These are phyloP conservation scores for Botrytis medusae DNA, from an alignment of 2,329 filamentous ascomycete genomes.

Conservation along the genomic window DNA sequence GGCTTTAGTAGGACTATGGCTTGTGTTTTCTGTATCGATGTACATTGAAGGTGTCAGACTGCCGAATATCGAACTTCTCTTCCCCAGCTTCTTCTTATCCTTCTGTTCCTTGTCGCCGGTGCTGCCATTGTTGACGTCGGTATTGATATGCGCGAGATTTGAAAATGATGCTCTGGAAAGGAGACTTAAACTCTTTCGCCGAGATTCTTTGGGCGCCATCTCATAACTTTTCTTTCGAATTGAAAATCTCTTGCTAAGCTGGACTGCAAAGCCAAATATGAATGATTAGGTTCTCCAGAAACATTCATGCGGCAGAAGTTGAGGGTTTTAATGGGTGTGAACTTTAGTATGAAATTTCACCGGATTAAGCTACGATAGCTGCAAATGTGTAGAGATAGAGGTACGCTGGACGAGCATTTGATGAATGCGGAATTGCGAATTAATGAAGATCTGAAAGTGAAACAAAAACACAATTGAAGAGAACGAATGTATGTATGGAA, in stretches of 20 bases:
- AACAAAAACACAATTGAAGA: slow-evolving; percentile 5
- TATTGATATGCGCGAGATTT: slow-evolving; percentile 35
- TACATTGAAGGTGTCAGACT: slow-evolving; percentile 24
- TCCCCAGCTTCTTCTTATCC: slow-evolving; percentile 36
- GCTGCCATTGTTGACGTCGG: slow-evolving; percentile 27
- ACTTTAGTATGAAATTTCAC: slow-evolving; percentile 12
- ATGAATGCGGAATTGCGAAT: slow-evolving; percentile 13
- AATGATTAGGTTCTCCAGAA: slow-evolving; percentile 3
- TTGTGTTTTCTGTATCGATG: slow-evolving; percentile 29
- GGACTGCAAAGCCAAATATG: slow-evolving; percentile 18
- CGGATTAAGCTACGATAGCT: slow-evolving; percentile 21
- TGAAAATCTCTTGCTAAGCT: slow-evolving; percentile 18
- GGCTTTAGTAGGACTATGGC: slow-evolving; percentile 30
- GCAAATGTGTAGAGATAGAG: slow-evolving; percentile 7
- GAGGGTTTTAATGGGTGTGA: slow-evolving; percentile 12
- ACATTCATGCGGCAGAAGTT: slow-evolving; percentile 21
- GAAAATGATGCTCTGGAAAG: slow-evolving; percentile 33
- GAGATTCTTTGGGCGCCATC: slow-evolving; percentile 35
- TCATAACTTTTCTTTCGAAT: slow-evolving; percentile 22
- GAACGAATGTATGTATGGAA: slow-evolving; percentile 1
- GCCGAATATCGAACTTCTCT: slow-evolving; percentile 36
- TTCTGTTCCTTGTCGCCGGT: slow-evolving; percentile 31
- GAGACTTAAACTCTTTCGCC: slow-evolving; percentile 38
- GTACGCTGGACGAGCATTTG: slow-evolving; percentile 17
- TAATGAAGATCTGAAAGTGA: not conserved